Percentiles rank a stretch among this genome's conserved stretches.
Evolutionary conservation across 352 stramenopile species (phyloP).

Genomic region (Thalassiosira mediterranea): DNA sequence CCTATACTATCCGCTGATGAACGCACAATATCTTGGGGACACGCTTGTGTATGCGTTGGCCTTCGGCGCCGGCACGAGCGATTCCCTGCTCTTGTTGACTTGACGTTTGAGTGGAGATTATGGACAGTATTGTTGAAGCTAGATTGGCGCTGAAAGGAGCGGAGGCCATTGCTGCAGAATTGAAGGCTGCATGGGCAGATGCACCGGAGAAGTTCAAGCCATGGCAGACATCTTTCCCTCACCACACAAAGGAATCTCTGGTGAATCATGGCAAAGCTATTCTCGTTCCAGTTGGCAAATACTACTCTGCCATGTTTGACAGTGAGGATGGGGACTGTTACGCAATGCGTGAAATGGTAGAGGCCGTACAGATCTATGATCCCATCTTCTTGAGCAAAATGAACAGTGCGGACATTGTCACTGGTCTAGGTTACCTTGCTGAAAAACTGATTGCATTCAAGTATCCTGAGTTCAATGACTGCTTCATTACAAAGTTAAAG

Average conservation of each 20-base stretch:
- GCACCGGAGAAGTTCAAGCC: neutral
- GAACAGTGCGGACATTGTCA: slow-evolving; percentile 7
- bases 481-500: slow-evolving; percentile 20
- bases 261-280: slow-evolving; percentile 15
- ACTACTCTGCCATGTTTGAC: neutral
- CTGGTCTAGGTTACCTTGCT: slow-evolving; percentile 1
- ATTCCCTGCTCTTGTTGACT: no score
- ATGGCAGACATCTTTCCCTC: slow-evolving; percentile 14
- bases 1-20: no score
- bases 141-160: neutral
- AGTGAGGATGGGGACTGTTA: slow-evolving; percentile 1
- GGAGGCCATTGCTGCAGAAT: neutral
- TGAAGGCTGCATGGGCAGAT: slow-evolving; percentile 9
- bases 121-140: neutral
- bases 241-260: neutral
- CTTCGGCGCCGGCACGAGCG: no score
- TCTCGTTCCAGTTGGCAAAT: neutral
- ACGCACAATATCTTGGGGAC: no score
- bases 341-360: neutral
- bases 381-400: slow-evolving; percentile 16
- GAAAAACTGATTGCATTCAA: slow-evolving; percentile 15
- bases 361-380: slow-evolving; percentile 17
- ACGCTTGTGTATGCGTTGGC: no score
- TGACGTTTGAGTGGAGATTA: no score
- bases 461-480: slow-evolving; percentile 12